Evolutionary conservation across 192 early-diverging fungal species (phyloP), one percentile per base, ranked within the genome.

Genomic region (Coemansia sp.): DNA sequence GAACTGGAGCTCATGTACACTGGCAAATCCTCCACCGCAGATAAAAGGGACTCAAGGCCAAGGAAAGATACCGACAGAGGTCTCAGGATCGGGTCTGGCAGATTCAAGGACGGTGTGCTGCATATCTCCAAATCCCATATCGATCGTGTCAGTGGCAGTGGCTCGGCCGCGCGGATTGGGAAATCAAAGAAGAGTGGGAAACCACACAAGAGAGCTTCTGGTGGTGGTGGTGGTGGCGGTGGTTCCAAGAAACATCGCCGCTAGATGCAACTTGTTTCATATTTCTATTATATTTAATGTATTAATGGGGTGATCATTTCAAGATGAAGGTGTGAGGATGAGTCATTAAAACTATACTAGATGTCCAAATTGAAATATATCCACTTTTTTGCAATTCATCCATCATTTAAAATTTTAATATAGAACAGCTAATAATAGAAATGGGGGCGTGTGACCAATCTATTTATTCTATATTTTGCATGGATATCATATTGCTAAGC

Each of bases 91-190:
- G 70, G 68, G 6, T 41, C 55, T 4, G 79, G 79, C 9, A 66
- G 39, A 21, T 69, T 70, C 48, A 81, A 73, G 57, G 73, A 76
- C 61, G 79, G 79, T 13, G 71, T 76, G 21, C 41, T 81, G 49
- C 73, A 76, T 43, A 64, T 81, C 13, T 73, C 79, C 0, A 65
- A 76, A 54, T 66, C 66, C 21, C 73, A 81, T 12, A 80, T 80
- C 42, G 69, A 80, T n/a, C 73, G 78, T 16, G 62, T 80, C 46
- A 69, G 58, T 49, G 68, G 68, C 5, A 26, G 26, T 26, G 26
- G 26, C 26, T 26, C 26, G 3, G 26, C 26, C 26, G 21, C 59
- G 6, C 51, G 51, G 9, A 21, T 22, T 54, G 51, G 19, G 26
- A 54, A 54, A 10, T 32, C 22, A 26, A n/a, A n/a, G 16, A 54